Evolutionary conservation across 306 rosid species (phyloP).

Genomic region (Lagenaria siceraria): DNA sequence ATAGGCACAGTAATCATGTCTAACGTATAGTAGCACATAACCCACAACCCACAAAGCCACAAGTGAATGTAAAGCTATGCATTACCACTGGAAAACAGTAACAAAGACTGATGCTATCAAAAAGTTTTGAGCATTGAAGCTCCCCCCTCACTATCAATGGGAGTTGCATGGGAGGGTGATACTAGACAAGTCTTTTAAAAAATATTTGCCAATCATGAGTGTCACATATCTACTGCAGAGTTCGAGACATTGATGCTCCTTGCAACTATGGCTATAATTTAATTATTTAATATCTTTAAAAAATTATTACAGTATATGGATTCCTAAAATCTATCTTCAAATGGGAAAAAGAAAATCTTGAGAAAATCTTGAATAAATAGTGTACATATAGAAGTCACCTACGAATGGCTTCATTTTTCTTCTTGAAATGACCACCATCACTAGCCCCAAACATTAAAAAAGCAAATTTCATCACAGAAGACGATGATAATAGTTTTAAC

Average conservation of each 20-base stretch:
- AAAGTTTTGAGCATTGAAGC: background rate
- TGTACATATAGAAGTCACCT: background rate
- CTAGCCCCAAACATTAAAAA: background rate
- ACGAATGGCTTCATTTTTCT: background rate
- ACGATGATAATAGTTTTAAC: too few species aligned
- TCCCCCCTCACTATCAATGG: background rate
- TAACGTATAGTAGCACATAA: background rate
- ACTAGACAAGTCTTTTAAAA: background rate
- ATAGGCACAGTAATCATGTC: background rate
- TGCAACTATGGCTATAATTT: background rate
- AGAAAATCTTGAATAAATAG: background rate
- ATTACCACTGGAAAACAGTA: background rate
- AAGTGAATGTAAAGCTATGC: background rate
- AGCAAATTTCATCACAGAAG: background rate
- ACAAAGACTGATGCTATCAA: background rate
- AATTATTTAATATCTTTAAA: background rate
- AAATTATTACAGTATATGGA: background rate
- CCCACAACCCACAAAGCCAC: background rate
- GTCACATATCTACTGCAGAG: background rate
- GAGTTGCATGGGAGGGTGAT: background rate
- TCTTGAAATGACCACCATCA: background rate
- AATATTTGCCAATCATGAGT: background rate
- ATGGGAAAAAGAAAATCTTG: too few species aligned
- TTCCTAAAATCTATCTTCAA: too few species aligned
- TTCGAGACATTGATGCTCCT: background rate